phyloP scores from a whole-genome alignment of 2,329 filamentous ascomycete species.

The Penicillium sp. region DNA sequence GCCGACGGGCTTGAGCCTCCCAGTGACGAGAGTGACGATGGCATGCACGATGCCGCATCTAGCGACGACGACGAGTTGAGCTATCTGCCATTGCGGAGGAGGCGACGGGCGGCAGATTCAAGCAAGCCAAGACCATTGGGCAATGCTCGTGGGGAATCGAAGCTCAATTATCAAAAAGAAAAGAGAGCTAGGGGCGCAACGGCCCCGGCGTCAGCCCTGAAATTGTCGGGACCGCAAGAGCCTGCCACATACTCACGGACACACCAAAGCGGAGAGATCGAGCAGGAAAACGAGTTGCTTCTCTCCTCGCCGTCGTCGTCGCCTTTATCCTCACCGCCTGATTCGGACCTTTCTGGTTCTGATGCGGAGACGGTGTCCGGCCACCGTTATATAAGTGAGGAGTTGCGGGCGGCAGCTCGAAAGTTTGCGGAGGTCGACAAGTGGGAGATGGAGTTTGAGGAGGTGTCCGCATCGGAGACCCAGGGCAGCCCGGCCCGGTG shows the following conservation, averaged over 20 bases:
- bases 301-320: constrained; percentile 35
- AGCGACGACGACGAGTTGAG: constrained; percentile 41
- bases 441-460: constrained; percentile 47
- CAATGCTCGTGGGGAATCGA: constrained; percentile 15
- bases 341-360: constrained; percentile 30
- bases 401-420: constrained; percentile 34
- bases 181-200: constrained; percentile 18
- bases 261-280: constrained; percentile 13
- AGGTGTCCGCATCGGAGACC: constrained; percentile 31
- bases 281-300: constrained; percentile 33
- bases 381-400: constrained; percentile 33
- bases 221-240: constrained; percentile 3
- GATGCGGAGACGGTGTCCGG: constrained; percentile 16
- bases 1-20: constrained; percentile 21
- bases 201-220: constrained; percentile 2
- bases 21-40: constrained; percentile 30
- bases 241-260: constrained; percentile 14
- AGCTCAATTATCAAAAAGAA: constrained; percentile 16
- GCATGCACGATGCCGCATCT: constrained; percentile 17
- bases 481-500: constrained; percentile 21
- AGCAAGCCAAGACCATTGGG: constrained; percentile 22
- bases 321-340: constrained; percentile 33
- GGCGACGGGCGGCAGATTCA: constrained; percentile 18
- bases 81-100: constrained; percentile 24
- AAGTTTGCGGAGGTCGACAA: constrained; percentile 45